phyloP scores from a whole-genome alignment of 495 filamentous ascomycete genomes.

The Cercophora newfieldiana region DNA sequence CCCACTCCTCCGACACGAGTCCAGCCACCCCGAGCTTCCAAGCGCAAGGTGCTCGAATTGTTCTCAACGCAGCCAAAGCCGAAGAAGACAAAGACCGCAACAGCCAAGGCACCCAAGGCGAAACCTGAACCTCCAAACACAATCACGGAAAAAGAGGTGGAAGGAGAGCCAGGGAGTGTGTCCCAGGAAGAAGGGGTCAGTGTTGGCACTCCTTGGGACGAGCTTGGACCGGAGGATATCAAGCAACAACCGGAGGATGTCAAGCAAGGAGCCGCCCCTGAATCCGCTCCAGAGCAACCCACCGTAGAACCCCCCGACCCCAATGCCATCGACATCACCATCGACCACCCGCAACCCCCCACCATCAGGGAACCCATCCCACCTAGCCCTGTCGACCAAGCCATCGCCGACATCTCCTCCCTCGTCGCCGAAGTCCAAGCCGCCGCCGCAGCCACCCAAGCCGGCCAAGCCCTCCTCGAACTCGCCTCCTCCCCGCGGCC shows the following conservation, averaged over 20 bases:
- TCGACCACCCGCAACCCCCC: neutral
- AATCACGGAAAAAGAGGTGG: no score
- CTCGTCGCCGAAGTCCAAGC: neutral
- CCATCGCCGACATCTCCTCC: neutral
- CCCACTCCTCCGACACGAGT: conserved; percentile 24
- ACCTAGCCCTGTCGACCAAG: neutral
- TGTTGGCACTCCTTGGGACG: no score
- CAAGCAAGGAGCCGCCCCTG: no score
- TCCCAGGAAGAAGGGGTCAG: no score
- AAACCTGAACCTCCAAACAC: neutral
- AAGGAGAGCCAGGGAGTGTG: no score
- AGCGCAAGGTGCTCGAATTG: conserved; percentile 19
- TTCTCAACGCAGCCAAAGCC: neutral
- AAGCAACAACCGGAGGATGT: neutral
- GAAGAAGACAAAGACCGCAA: neutral
- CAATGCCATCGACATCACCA: neutral
- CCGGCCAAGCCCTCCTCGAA: neutral
- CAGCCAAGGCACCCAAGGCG: neutral
- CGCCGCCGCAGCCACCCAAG: neutral
- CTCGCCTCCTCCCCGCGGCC: neutral
- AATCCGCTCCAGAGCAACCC: neutral
- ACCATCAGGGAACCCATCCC: neutral
- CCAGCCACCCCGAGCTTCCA: conserved; percentile 29
- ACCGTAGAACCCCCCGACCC: no score
- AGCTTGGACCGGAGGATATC: neutral